These are phyloP conservation scores for Lanmaoa rubissima DNA, from an alignment of 768 basidiomycete species.

Conservation along the genomic window DNA sequence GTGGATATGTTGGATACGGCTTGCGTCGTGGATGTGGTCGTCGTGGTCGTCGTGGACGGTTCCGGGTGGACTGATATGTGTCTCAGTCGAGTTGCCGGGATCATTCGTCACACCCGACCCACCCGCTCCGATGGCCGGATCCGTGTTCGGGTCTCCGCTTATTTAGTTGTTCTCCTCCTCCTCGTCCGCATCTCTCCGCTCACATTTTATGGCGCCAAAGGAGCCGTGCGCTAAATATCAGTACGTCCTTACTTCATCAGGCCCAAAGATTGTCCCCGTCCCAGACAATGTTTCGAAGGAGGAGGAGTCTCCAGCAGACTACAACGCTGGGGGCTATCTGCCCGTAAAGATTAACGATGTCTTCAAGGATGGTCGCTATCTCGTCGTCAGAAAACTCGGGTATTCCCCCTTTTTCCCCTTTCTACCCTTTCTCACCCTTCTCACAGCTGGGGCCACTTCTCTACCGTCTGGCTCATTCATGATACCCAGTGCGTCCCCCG, in stretches of 20 bases:
- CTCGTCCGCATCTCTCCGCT: background rate
- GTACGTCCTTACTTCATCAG: slow-evolving; percentile 66
- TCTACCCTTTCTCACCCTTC: slow-evolving; percentile 8
- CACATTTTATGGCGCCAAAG: slow-evolving; percentile 58
- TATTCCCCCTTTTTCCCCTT: slow-evolving; percentile 31
- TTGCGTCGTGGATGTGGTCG: background rate
- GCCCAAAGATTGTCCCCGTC: slow-evolving; percentile 70
- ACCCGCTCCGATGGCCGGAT: slow-evolving; percentile 18
- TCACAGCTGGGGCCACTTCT: slow-evolving; percentile 90
- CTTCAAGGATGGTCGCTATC: slow-evolving; percentile 84
- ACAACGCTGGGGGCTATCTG: slow-evolving; percentile 80
- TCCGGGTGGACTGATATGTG: background rate
- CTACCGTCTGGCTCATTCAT: slow-evolving; percentile 89
- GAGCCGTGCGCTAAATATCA: slow-evolving; percentile 69
- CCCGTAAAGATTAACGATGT: slow-evolving; percentile 77
- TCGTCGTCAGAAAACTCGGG: slow-evolving; percentile 89
- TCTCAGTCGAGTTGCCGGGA: background rate
- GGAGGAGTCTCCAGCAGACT: slow-evolving; percentile 82
- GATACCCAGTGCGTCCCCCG: slow-evolving; percentile 60
- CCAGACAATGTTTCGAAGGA: slow-evolving; percentile 65
- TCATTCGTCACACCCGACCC: no score
- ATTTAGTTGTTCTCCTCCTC: background rate
- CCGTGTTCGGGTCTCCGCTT: slow-evolving; percentile 17
- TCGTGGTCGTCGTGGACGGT: background rate
- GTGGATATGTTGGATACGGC: background rate